Conservation (phyloP, 345 rosid species). For the Gossypium stocksii region DNA sequence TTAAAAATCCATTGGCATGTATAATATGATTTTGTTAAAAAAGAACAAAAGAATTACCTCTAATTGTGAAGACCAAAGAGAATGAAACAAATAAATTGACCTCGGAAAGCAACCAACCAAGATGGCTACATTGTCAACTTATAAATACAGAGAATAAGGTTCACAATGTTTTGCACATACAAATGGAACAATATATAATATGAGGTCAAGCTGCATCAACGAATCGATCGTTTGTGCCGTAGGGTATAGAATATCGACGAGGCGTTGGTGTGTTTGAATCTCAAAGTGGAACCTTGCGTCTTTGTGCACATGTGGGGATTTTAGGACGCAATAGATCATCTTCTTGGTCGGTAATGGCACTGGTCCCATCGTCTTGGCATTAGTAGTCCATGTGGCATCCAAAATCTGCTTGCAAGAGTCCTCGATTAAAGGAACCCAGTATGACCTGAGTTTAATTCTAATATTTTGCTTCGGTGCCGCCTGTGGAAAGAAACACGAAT, state of each 20-base stretch:
- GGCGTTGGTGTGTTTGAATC: constrained; percentile 87
- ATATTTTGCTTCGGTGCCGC: constrained; percentile 95
- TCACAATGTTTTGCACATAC: too few species aligned
- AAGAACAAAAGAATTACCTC: too few species aligned
- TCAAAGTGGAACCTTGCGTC: constrained; percentile 97
- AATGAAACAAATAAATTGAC: too few species aligned
- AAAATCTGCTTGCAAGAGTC: constrained; percentile 97
- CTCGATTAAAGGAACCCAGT: constrained; percentile 87
- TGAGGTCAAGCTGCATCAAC: too few species aligned
- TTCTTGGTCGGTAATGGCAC: constrained; percentile 94
- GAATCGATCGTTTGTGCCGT: too few species aligned
- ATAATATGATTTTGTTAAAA: too few species aligned
- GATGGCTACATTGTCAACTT: too few species aligned
- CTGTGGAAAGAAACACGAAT: constrained; percentile 26
- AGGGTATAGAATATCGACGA: constrained; percentile 85
- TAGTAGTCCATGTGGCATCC: constrained; percentile 83
- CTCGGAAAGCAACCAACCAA: too few species aligned
- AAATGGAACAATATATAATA: too few species aligned
- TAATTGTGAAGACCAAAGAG: too few species aligned
- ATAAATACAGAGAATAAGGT: too few species aligned
- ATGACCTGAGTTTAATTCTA: constrained; percentile 89
- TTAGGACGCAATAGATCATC: constrained; percentile 83
- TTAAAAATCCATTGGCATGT: too few species aligned
- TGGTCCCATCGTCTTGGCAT: constrained; percentile 93
- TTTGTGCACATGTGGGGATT: constrained; percentile 96